Evolutionary conservation across 73 alveolate species (phyloP), one percentile per base, ranked within the genome.

Genomic region (Vitrella brassicaformis): DNA sequence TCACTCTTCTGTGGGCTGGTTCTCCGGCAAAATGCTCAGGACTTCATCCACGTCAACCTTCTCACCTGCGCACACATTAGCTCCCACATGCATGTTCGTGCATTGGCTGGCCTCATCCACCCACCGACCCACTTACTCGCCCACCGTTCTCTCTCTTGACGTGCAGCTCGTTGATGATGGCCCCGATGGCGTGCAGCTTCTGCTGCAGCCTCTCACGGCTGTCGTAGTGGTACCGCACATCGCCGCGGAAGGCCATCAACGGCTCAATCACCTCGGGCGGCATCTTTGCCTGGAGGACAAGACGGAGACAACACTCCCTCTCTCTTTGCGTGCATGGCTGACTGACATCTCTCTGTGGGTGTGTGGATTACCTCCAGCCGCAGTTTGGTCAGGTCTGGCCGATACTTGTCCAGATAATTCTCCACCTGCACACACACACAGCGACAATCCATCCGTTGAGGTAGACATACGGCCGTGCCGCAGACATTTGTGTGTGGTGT

Each of bases 211-310:
- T 66, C 56, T 28, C 64, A 0, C 70, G 45, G 27, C 70, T 31
- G 9, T 75, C 70, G 56, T 66, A 75, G 56, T 27, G 8, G 74
- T 74, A 75, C 22, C 74, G 73, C 65, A 67, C 74, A 31, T 75
- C 81, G 0, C 81, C 81, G 19, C 81, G 74, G 76, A 75, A 77
- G 69, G 84, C 84, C 27, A 72, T 78, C 68, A 77, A 25, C 14
- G 84, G 84, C 73, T 77, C 84, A 66, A 77, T 47, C 69, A 56
- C 78, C 73, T 77, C 84, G 10, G 84, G 78, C 1, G 84, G 84
- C 67, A 77, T 31, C 47, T 73, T 27, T 31, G 84, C 84, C 64
- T 69, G 70, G 22, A 39, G 56, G 14, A 39, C 22, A 39, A 39
- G 14, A 39, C 56, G 14, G 14, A 39, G 14, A 39, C 56, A 39